These are phyloP conservation scores for Phytophthora citricola DNA, from an alignment of 352 stramenopile species.

Conservation along the genomic window DNA sequence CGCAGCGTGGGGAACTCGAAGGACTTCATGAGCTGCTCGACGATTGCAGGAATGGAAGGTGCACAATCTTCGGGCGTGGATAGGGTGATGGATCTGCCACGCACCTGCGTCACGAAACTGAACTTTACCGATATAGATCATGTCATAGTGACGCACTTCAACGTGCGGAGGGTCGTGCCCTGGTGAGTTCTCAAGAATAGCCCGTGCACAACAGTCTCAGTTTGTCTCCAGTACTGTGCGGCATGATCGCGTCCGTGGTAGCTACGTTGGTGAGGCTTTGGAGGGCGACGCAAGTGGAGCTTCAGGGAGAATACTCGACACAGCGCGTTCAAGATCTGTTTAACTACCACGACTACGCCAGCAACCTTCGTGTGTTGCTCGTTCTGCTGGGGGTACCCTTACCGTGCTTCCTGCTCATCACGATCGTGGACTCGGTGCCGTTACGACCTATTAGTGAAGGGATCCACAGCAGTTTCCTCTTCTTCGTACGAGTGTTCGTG, in stretches of 20 bases:
- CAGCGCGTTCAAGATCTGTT: too few species aligned
- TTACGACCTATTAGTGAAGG: not conserved
- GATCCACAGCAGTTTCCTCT: not conserved
- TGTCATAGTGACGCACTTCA: not conserved
- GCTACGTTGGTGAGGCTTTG: too few species aligned
- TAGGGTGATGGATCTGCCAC: constrained; percentile 14
- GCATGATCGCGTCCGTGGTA: too few species aligned
- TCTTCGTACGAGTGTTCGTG: not conserved
- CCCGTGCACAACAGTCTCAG: too few species aligned
- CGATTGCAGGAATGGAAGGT: constrained; percentile 36
- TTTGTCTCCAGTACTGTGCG: too few species aligned
- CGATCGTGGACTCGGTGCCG: not conserved
- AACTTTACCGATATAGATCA: constrained; percentile 9
- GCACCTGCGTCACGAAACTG: constrained; percentile 26
- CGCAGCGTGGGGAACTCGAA: constrained; percentile 12
- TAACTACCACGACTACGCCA: too few species aligned
- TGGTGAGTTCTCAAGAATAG: too few species aligned
- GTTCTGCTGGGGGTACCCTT: not conserved
- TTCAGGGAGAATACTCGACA: too few species aligned
- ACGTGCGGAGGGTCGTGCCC: not conserved
- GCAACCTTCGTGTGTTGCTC: too few species aligned
- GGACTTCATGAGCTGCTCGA: constrained; percentile 20
- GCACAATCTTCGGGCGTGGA: constrained; percentile 29
- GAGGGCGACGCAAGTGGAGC: too few species aligned
- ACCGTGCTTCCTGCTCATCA: not conserved